Percentiles rank a stretch among this genome's conserved stretches.
Evolutionary conservation across 345 rosid genomes (phyloP).

Genomic region (Tarenaya hassleriana): DNA sequence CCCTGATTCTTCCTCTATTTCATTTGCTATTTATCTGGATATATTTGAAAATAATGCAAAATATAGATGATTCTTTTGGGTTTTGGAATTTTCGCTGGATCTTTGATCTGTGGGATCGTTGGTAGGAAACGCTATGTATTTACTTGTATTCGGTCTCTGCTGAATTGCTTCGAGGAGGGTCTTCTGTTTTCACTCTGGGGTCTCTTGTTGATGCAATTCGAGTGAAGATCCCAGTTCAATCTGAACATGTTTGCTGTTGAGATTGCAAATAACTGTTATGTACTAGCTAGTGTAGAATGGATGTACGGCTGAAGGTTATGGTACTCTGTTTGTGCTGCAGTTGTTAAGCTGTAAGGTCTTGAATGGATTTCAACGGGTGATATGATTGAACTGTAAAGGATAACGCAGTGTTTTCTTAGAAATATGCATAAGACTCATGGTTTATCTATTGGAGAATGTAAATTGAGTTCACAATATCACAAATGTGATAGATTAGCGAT

Average conservation of each 20-base stretch:
- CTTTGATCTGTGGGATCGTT: constrained; percentile 24
- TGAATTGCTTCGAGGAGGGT: background rate
- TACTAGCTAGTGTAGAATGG: background rate
- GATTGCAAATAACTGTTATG: constrained; percentile 1
- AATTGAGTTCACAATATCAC: constrained; percentile 13
- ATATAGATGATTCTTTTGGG: background rate
- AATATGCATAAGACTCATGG: background rate
- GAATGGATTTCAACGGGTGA: constrained; percentile 4
- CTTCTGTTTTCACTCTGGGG: constrained; percentile 11
- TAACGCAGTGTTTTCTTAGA: constrained; percentile 1
- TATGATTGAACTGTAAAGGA: constrained; percentile 8
- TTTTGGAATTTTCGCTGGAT: constrained; percentile 17
- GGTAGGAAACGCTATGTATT: background rate
- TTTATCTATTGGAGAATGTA: constrained; percentile 1
- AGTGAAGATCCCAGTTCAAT: background rate
- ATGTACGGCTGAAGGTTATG: too few species aligned
- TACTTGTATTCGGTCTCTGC: background rate
- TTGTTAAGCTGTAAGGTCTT: too few species aligned
- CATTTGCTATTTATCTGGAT: background rate
- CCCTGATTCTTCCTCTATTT: constrained; percentile 12
- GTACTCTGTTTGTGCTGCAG: too few species aligned
- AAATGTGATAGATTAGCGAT: background rate
- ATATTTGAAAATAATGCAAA: background rate
- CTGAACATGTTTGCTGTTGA: background rate
- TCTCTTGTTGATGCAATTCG: constrained; percentile 7